These are phyloP conservation scores for Acer negundo DNA, from an alignment of 345 rosid genomes.

Conservation along the genomic window DNA sequence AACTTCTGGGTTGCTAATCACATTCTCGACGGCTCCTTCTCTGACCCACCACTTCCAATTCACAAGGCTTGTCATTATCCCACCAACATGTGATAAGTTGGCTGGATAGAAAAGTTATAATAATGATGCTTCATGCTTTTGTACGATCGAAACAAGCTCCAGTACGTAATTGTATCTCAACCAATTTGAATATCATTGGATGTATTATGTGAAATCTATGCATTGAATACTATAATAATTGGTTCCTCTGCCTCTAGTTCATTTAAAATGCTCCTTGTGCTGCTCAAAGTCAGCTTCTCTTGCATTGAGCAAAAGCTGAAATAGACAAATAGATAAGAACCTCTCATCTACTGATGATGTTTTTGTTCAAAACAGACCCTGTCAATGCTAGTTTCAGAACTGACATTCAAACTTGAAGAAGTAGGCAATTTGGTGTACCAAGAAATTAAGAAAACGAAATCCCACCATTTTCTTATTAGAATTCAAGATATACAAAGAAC, in stretches of 20 bases:
- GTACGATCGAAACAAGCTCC: neutral
- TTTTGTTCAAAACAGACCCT: neutral
- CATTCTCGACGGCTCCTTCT: slow-evolving; percentile 52
- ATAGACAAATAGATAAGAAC: neutral
- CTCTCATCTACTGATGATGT: neutral
- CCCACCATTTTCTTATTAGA: slow-evolving; percentile 34
- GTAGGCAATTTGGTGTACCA: slow-evolving; percentile 22
- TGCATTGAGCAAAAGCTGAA: neutral
- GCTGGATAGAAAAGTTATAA: neutral
- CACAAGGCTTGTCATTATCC: slow-evolving; percentile 27
- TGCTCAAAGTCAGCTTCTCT: slow-evolving; percentile 7
- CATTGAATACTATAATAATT: neutral
- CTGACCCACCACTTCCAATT: slow-evolving; percentile 43
- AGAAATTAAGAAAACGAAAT: slow-evolving; percentile 32
- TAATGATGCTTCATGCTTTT: neutral
- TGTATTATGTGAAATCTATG: no score
- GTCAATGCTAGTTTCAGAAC: neutral
- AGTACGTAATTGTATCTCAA: neutral
- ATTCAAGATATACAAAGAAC: slow-evolving; percentile 29
- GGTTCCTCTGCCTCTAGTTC: neutral
- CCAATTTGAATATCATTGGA: neutral
- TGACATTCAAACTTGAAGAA: slow-evolving; percentile 10
- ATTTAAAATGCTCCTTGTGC: neutral
- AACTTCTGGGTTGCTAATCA: slow-evolving; percentile 48
- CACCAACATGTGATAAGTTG: neutral